A percentile compares a stretch with the other conserved stretches of the same genome.
Conservation (phyloP, 1,284 basidiomycete genomes). For the Austroboletus novae-zelandiae region DNA sequence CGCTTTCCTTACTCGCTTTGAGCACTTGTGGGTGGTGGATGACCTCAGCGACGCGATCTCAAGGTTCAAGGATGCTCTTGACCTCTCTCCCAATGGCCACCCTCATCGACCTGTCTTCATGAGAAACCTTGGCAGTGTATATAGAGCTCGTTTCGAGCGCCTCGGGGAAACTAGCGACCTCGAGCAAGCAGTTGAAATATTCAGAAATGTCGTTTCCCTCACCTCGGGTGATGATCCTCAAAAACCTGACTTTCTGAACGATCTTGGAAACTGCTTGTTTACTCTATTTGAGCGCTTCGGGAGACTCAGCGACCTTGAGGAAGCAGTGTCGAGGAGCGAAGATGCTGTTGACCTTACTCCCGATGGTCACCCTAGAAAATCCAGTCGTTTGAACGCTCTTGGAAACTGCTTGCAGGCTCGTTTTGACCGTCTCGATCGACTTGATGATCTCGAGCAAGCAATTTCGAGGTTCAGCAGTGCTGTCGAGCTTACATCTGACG, state of each 20-base stretch:
- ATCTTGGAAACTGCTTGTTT: not conserved
- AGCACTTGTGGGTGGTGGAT: too few species aligned
- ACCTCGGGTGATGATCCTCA: not conserved
- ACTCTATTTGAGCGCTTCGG: not conserved
- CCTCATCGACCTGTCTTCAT: not conserved
- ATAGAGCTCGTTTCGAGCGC: not conserved
- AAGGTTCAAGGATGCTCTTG: too few species aligned
- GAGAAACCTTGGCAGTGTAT: not conserved
- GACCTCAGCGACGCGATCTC: too few species aligned
- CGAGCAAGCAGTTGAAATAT: not conserved
- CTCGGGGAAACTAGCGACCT: not conserved
- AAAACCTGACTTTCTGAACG: not conserved
- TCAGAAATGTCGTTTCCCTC: not conserved
- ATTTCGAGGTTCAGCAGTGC: not conserved
- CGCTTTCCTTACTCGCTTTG: too few species aligned
- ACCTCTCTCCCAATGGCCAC: not conserved
- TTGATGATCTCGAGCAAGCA: not conserved
- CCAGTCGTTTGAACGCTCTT: not conserved
- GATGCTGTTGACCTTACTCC: too few species aligned
- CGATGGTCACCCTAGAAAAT: not conserved
- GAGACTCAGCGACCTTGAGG: not conserved
- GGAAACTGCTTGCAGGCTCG: not conserved
- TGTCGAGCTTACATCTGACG: not conserved
- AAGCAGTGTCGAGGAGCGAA: not conserved
- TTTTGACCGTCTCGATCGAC: not conserved